phyloP scores from a whole-genome alignment of 306 rosid genomes.

The Dalbergia oliveri region DNA sequence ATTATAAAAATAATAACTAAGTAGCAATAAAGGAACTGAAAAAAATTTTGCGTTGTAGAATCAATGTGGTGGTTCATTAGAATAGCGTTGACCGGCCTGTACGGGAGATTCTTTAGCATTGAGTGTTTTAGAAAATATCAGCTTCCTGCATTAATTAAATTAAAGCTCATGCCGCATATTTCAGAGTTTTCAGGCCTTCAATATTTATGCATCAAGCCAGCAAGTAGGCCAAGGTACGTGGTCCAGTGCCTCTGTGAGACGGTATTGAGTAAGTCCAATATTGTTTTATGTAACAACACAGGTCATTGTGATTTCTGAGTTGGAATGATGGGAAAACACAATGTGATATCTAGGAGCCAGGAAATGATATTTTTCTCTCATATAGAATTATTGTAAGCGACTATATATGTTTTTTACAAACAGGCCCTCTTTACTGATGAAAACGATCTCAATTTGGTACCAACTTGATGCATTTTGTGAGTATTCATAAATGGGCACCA shows the following conservation, averaged over 20 bases:
- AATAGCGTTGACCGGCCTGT: background rate
- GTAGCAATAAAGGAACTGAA: background rate
- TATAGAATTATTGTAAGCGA: background rate
- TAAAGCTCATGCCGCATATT: background rate
- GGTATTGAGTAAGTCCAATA: background rate
- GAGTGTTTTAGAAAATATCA: conserved; percentile 22
- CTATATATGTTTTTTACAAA: background rate
- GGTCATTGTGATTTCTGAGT: conserved; percentile 37
- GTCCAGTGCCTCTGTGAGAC: conserved; percentile 27
- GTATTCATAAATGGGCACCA: background rate
- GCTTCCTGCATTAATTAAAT: background rate
- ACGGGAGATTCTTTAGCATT: background rate
- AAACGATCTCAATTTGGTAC: background rate
- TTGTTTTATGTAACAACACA: background rate
- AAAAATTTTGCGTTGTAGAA: background rate
- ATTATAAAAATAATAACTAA: background rate
- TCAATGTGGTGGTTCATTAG: background rate
- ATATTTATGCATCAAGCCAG: conserved; percentile 12
- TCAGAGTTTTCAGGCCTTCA: background rate
- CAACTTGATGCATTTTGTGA: background rate
- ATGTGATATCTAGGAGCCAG: background rate
- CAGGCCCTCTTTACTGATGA: background rate
- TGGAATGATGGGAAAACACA: conserved; percentile 52
- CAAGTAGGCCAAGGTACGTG: background rate
- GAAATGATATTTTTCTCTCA: background rate